A percentile compares a stretch with the other conserved stretches of the same genome.
Evolutionary conservation across 345 rosid species (phyloP).

Genomic region (Microcos paniculata): DNA sequence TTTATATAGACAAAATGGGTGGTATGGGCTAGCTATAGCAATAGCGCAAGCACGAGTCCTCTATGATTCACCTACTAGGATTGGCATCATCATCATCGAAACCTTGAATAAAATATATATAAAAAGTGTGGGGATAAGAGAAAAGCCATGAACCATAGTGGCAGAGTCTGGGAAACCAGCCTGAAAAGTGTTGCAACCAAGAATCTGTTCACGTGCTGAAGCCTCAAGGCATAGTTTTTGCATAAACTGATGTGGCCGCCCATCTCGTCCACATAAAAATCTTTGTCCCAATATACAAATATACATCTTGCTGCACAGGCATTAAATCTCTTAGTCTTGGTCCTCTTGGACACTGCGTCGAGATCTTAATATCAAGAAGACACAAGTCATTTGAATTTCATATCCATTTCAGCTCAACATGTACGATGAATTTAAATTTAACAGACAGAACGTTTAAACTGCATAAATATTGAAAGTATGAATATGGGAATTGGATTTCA

Average conservation of each 20-base stretch:
- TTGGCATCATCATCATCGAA: background rate
- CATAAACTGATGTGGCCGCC: background rate
- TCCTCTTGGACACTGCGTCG: no score
- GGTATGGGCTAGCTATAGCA: background rate
- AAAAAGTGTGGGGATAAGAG: background rate
- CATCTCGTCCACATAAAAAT: background rate
- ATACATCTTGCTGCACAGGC: background rate
- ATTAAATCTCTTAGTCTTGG: no score
- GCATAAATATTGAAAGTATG: no score
- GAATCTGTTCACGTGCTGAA: background rate
- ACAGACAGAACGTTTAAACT: no score
- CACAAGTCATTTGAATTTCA: no score
- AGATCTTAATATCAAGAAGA: no score
- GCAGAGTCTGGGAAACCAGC: background rate
- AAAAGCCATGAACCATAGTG: background rate
- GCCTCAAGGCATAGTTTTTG: no score
- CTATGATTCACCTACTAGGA: background rate
- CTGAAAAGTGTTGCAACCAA: background rate
- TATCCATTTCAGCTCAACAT: no score
- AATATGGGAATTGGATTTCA: no score
- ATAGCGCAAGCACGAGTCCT: background rate
- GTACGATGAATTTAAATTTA: no score
- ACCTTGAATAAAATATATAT: no score
- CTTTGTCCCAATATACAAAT: background rate
- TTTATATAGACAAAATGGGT: background rate